phyloP scores from a whole-genome alignment of 2,329 filamentous ascomycete genomes.

The Fusarium subtropicale region DNA sequence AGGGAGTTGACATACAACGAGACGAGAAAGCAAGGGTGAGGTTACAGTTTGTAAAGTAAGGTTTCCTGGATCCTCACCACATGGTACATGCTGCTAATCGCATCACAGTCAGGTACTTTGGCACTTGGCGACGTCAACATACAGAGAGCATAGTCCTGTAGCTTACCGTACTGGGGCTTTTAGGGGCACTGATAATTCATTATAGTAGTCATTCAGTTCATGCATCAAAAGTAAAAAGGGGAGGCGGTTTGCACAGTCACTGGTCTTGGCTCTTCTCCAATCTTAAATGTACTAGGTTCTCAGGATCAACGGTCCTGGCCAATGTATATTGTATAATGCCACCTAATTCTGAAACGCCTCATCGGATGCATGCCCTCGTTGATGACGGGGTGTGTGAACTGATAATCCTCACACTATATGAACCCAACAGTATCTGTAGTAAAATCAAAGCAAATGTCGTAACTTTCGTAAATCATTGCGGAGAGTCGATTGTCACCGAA shows the following conservation, averaged over 20 bases:
- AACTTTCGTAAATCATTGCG: slow-evolving; percentile 44
- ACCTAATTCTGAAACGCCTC: slow-evolving; percentile 48
- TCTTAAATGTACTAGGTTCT: slow-evolving; percentile 22
- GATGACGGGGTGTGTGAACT: slow-evolving; percentile 29
- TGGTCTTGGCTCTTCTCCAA: slow-evolving; percentile 2
- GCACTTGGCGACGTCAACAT: background rate
- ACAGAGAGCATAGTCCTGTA: background rate
- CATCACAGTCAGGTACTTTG: background rate
- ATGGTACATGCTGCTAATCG: slow-evolving; percentile 4
- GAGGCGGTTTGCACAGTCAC: slow-evolving; percentile 2
- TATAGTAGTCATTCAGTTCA: background rate
- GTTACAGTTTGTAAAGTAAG: slow-evolving; percentile 9
- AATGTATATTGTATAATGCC: slow-evolving; percentile 31
- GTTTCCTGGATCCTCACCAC: background rate
- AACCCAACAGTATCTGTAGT: slow-evolving; percentile 17
- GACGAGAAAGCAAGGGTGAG: background rate
- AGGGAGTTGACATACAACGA: slow-evolving; percentile 6
- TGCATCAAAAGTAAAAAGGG: background rate
- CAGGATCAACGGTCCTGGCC: slow-evolving; percentile 31
- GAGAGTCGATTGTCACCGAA: slow-evolving; percentile 44
- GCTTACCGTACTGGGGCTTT: background rate
- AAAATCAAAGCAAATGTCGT: slow-evolving; percentile 25
- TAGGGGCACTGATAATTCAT: background rate
- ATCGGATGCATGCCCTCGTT: slow-evolving; percentile 43
- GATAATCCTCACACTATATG: slow-evolving; percentile 23